Evolutionary conservation across 2,329 filamentous ascomycete species (phyloP).

Genomic region (Stachybotrys chartarum): DNA sequence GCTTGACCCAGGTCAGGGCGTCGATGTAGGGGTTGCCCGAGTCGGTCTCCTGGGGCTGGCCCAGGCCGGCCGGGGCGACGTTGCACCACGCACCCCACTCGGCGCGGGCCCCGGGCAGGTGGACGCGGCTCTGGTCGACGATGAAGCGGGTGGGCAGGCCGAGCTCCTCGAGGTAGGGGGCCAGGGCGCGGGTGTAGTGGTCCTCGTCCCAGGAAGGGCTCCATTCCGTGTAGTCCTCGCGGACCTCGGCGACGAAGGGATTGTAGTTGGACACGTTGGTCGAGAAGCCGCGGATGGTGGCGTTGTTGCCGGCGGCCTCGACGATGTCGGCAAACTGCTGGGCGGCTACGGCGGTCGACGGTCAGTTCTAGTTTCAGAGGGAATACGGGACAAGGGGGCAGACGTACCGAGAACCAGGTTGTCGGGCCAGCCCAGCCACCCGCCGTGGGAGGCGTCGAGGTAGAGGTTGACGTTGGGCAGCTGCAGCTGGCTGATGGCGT

Average conservation of each 20-base stretch:
- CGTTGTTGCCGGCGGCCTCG: constrained; percentile 16
- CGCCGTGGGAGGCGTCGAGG: constrained; percentile 34
- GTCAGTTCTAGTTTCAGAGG: not conserved
- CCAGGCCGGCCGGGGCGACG: constrained; percentile 26
- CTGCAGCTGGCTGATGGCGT: constrained; percentile 31
- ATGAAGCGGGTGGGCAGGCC: constrained; percentile 33
- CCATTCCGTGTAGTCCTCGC: constrained; percentile 31
- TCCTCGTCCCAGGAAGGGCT: constrained; percentile 29
- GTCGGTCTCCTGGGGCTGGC: constrained; percentile 22
- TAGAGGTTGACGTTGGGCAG: constrained; percentile 29
- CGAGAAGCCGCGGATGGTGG: constrained; percentile 27
- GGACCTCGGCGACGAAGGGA: constrained; percentile 23
- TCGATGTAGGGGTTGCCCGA: constrained; percentile 25
- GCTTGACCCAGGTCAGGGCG: constrained; percentile 33
- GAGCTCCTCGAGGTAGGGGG: constrained; percentile 23
- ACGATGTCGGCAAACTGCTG: constrained; percentile 28
- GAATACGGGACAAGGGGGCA: not conserved
- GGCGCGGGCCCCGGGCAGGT: constrained; percentile 22
- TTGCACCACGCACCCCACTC: constrained; percentile 43
- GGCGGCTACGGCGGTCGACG: constrained; percentile 17
- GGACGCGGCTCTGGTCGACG: constrained; percentile 32
- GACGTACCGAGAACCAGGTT: constrained; percentile 27
- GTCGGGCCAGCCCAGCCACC: constrained; percentile 34
- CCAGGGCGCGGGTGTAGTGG: constrained; percentile 28
- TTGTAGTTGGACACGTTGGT: constrained; percentile 34